Conservation (phyloP, 495 filamentous ascomycete genomes). For the Podospora didyma region DNA sequence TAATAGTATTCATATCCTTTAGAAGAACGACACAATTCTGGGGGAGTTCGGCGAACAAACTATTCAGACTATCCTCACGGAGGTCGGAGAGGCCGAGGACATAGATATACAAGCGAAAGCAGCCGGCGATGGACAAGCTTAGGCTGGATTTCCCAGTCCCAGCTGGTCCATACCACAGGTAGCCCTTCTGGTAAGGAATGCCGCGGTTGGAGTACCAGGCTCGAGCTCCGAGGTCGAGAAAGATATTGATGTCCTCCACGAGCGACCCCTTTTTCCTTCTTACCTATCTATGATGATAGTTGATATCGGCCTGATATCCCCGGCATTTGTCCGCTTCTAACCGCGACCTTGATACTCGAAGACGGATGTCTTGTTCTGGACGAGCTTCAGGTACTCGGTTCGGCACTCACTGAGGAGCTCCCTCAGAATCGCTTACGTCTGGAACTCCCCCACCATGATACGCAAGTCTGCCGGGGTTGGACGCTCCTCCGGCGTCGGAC, state of each 20-base stretch:
- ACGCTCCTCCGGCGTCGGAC: conserved; percentile 1
- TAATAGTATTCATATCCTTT: conserved; percentile 47
- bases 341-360: neutral
- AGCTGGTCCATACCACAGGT: neutral
- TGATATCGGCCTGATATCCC: neutral
- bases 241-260: neutral
- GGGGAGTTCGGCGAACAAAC: neutral
- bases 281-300: neutral
- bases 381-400: neutral
- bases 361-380: neutral
- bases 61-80: neutral
- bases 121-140: neutral
- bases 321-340: neutral
- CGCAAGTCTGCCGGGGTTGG: conserved; percentile 1
- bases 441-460: neutral
- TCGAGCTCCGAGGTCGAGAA: neutral
- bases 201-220: neutral
- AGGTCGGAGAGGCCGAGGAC: neutral
- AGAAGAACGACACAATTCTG: conserved; percentile 44
- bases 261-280: neutral
- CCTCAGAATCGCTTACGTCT: neutral
- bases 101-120: neutral
- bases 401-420: neutral
- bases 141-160: neutral
- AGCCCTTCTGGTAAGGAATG: neutral